phyloP scores from a whole-genome alignment of 176 grass and related monocot species.

The Carex cristatella region DNA sequence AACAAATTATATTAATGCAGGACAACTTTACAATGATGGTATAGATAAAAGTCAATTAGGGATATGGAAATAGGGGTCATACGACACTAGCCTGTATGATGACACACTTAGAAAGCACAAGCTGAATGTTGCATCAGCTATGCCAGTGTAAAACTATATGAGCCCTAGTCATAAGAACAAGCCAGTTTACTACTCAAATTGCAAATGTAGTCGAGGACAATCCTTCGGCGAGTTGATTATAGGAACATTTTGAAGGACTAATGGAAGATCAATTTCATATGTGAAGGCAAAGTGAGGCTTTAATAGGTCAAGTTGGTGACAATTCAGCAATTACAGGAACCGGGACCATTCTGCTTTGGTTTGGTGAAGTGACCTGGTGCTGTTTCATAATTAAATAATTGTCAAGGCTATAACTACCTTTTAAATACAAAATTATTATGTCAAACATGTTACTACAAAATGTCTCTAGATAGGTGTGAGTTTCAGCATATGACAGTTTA shows the following conservation, averaged over 20 bases:
- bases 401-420: conserved; percentile 2
- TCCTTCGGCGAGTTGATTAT: neutral
- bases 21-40: too few species aligned
- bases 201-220: neutral
- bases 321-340: neutral
- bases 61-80: neutral
- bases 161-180: neutral
- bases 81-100: neutral
- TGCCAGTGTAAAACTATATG: neutral
- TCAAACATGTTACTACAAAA: conserved; percentile 1
- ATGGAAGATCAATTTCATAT: neutral
- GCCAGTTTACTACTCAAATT: neutral
- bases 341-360: neutral
- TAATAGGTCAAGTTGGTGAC: neutral
- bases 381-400: neutral
- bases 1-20: too few species aligned
- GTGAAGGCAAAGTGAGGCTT: neutral
- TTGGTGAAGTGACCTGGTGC: neutral
- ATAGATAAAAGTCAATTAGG: neutral
- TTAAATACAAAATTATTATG: neutral
- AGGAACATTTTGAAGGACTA: neutral
- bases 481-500: conserved; percentile 28
- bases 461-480: neutral
- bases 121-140: neutral
- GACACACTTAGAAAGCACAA: neutral